Evolutionary conservation across 2,329 filamentous ascomycete genomes (phyloP).

Genomic region (Aspergillus pseudonomiae): DNA sequence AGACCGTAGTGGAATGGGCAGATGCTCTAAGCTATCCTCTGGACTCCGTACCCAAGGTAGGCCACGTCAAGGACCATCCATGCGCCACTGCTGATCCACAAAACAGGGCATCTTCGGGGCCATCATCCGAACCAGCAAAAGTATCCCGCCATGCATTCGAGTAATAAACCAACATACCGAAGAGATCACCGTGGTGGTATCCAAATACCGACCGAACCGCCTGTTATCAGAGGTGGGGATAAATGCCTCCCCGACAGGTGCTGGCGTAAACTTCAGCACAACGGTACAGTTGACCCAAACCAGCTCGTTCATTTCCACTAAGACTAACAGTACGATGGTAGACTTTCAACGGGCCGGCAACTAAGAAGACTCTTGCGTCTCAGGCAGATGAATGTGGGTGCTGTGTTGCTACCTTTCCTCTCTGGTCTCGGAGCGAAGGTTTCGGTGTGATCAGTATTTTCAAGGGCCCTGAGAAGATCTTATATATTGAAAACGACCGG

Average conservation of each 20-base stretch:
- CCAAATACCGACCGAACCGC: constrained; percentile 2
- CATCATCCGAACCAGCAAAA: background rate
- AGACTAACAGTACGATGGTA: background rate
- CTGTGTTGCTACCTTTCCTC: constrained; percentile 3
- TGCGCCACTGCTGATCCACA: background rate
- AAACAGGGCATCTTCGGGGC: background rate
- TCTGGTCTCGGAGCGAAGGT: constrained; percentile 9
- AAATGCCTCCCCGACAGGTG: background rate
- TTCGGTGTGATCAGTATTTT: constrained; percentile 11
- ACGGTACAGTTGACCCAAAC: background rate
- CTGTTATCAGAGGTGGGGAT: background rate
- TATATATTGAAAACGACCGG: constrained; percentile 14
- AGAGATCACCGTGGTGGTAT: constrained; percentile 7
- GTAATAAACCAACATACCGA: constrained; percentile 6
- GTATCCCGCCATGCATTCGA: constrained; percentile 4
- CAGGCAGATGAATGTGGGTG: background rate
- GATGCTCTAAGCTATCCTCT: background rate
- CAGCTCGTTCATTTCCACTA: background rate
- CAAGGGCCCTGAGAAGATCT: background rate
- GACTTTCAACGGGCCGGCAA: constrained; percentile 3
- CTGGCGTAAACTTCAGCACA: background rate
- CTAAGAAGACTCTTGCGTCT: constrained; percentile 4
- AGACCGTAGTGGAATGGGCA: background rate
- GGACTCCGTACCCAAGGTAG: background rate
- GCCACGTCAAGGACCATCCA: background rate